These are phyloP conservation scores for Alliaria petiolata DNA, from an alignment of 345 rosid genomes.

Conservation along the genomic window DNA sequence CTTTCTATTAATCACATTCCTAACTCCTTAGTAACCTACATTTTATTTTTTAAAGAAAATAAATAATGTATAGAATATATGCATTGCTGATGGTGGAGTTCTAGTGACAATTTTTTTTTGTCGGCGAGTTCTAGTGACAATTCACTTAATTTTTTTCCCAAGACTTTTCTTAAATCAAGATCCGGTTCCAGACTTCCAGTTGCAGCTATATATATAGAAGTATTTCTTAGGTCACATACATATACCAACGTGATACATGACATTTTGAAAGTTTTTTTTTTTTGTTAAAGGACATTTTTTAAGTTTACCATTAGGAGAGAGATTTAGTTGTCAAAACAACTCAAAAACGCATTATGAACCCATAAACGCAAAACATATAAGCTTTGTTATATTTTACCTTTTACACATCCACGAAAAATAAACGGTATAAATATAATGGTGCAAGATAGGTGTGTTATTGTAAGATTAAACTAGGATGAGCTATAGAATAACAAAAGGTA, in stretches of 20 bases:
- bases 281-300: too few relatives aligned
- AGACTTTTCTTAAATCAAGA: too few relatives aligned
- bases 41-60: neutral
- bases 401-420: neutral
- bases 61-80: neutral
- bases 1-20: slow-evolving; percentile 17
- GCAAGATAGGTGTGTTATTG: neutral
- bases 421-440: too few relatives aligned
- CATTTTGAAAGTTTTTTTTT: too few relatives aligned
- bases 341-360: neutral
- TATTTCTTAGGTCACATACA: neutral
- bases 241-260: neutral
- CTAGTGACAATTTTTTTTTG: neutral
- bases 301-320: neutral
- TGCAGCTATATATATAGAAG: neutral
- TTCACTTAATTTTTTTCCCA: neutral
- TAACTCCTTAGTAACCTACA: slow-evolving; percentile 3
- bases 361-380: neutral
- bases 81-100: neutral
- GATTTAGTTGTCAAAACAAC: neutral
- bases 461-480: neutral
- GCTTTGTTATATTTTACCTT: neutral
- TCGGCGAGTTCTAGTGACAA: neutral
- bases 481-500: neutral
- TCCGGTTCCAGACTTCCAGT: too few relatives aligned